Base-by-base conservation (phyloP, 2,329 filamentous ascomycete genomes). In the Cordyceps pruinosa region DNA sequence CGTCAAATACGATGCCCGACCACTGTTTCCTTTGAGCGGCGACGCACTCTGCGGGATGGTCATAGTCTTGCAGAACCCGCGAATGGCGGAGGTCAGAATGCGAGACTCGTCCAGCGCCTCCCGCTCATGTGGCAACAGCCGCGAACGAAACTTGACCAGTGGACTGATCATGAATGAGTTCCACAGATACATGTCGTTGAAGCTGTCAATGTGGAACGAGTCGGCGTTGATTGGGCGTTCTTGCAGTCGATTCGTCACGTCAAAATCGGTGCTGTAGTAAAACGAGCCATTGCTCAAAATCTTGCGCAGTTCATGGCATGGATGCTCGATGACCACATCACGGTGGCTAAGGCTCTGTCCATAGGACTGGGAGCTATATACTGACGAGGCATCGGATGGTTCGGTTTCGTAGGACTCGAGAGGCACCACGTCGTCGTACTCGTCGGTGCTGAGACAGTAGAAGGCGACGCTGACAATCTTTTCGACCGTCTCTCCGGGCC, bases 111-210 rank as follows among this genome's bases (percentile, higher is more conserved):
- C 94, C n/a, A 99, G 79, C 5, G 85, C 85, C 59, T 84, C 80
- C 63, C 87, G 87, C 64, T 97, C 90, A 55, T 83, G 80, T 6
- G 83, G 81, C 60, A 90, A 82, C 47, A 99, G 79, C 19, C 89
- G 83, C 30, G 88, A 91, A 44, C 94, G 86, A 69, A 99, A 97
- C 69, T 91, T 83, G 30, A 97, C 86, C 55, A 99, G 78, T 5
- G 94, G 92, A 62, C 88, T 87, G 65, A 99, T 96, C 91, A 99
- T 97, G 73, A 95, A 97, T 4, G 90, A 95, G 68, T 99, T 99
- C 94, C 94, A 99, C 19, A 99, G 75, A 68, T 96, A 97, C 1
- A 89, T 88, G 66, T 91, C 88, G 70, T 99, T 91, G 60, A 97
- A 85, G 66, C 90, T 94, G 68, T 96, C 91, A 60, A 97, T 90